phyloP scores from a whole-genome alignment of 352 stramenopile genomes.

The Pythium biforme region DNA sequence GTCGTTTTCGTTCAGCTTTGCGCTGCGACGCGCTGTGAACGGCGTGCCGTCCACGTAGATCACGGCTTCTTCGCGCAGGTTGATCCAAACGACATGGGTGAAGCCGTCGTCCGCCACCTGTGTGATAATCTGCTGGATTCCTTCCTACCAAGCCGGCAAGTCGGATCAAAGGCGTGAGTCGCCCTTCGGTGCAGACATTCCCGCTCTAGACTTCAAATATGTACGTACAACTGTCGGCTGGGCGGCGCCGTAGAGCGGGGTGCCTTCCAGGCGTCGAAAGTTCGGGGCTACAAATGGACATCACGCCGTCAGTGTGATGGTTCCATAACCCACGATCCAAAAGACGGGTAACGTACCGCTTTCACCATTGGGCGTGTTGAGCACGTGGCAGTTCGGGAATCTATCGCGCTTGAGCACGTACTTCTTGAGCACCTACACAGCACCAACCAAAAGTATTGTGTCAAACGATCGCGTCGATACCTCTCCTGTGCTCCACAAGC shows the following conservation, averaged over 20 bases:
- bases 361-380: slow-evolving; percentile 60
- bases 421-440: slow-evolving; percentile 59
- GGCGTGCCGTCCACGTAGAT: slow-evolving; percentile 77
- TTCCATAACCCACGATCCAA: neutral
- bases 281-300: slow-evolving; percentile 51
- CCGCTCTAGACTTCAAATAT: no score
- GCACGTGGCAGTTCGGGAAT: slow-evolving; percentile 76
- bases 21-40: slow-evolving; percentile 69
- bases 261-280: slow-evolving; percentile 67
- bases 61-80: slow-evolving; percentile 80
- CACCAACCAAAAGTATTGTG: no score
- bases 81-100: slow-evolving; percentile 81
- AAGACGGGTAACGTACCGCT: slow-evolving; percentile 34
- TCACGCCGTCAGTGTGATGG: neutral
- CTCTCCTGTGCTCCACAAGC: neutral
- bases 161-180: neutral
- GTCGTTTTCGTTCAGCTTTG: slow-evolving; percentile 84
- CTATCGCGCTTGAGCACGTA: slow-evolving; percentile 85
- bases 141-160: slow-evolving; percentile 32
- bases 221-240: slow-evolving; percentile 72
- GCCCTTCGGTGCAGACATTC: no score
- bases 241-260: slow-evolving; percentile 68
- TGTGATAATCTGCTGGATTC: slow-evolving; percentile 70
- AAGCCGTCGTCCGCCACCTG: slow-evolving; percentile 70
- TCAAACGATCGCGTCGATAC: no score